Base-by-base conservation (phyloP, 148 eudicot genomes). In the Selenicereus undatus region DNA sequence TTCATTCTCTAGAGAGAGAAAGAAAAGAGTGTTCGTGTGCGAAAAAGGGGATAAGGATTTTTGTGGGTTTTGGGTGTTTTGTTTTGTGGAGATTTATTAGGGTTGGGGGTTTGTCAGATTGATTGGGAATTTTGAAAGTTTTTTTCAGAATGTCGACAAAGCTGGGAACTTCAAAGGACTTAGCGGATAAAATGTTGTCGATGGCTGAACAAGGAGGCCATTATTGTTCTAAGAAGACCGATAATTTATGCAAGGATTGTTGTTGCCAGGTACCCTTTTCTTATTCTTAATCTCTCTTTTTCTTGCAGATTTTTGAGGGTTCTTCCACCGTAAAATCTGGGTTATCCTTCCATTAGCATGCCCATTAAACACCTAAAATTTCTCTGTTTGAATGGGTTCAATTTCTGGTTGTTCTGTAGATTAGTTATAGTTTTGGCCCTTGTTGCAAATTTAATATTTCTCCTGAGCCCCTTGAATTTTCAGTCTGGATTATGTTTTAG, bases 161-260 rank as follows among this genome's bases (percentile, higher is more conserved):
- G 60, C 5, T 73, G 82, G 81, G 81, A 16, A 50, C 50, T 84
- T 39, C 86, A 16, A 76, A 80, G 84, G 89, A 81, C 88, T 90
- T 83, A 76, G 83, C 58, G 24, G 92, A 89, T 81, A 89, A 81
- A 85, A 85, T 85, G 82, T 85, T 87, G 86, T 42, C 80, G 82
- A 87, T 91, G 87, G 90, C 89, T 7, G 94, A 91, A 87, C 93
- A 91, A 80, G 94, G 97, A 70, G 90, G 92, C 52, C 92, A 86
- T 82, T 93, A 93, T 84, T 93, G 97, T 66, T 91, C 97, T 12
- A 93, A 93, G 85, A 93, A 93, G 82, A 80, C 94, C 0, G 97
- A 93, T 86, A 89, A 81, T 89, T 80, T 89, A 22, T 93, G 94
- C 79, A 87, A 87, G 8, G 86, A 86, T 86, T 84, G 87, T 58